phyloP scores from a whole-genome alignment of 306 rosid species.

The Urtica urens region DNA sequence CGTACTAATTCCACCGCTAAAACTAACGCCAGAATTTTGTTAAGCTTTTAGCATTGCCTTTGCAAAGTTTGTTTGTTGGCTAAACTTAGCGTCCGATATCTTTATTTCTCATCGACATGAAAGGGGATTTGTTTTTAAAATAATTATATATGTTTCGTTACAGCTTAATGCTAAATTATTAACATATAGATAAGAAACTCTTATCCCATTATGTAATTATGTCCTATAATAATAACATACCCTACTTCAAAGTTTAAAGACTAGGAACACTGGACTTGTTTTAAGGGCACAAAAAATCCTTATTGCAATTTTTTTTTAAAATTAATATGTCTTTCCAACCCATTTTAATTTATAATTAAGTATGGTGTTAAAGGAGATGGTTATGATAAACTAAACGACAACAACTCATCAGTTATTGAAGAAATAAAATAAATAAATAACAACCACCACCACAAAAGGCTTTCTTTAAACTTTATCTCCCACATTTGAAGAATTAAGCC shows the following conservation, averaged over 20 bases:
- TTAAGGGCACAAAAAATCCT: too few relatives aligned
- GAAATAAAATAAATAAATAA: too few relatives aligned
- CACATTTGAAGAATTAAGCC: constrained; percentile 5
- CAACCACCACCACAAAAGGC: too few relatives aligned
- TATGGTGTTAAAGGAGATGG: constrained; percentile 25
- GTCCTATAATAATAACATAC: constrained; percentile 15
- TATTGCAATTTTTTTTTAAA: too few relatives aligned
- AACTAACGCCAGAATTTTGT: too few relatives aligned
- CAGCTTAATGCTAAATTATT: constrained; percentile 8
- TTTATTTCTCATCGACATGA: constrained; percentile 1
- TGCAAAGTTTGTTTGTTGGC: background rate
- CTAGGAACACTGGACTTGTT: constrained; percentile 20
- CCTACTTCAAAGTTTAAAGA: constrained; percentile 10
- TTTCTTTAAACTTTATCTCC: constrained; percentile 11
- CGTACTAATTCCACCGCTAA: too few relatives aligned
- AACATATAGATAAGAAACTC: constrained; percentile 12
- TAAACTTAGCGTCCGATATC: constrained; percentile 2
- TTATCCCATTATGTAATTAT: constrained; percentile 15
- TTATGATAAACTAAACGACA: constrained; percentile 36
- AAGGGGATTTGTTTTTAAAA: background rate
- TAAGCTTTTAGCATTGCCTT: background rate
- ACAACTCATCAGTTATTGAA: constrained; percentile 35
- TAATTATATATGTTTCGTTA: constrained; percentile 6
- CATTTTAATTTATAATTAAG: constrained; percentile 22
- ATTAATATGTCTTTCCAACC: constrained; percentile 15